Evolutionary conservation across 23 red algal species (phyloP).

Genomic region (Gracilariopsis chorda): DNA sequence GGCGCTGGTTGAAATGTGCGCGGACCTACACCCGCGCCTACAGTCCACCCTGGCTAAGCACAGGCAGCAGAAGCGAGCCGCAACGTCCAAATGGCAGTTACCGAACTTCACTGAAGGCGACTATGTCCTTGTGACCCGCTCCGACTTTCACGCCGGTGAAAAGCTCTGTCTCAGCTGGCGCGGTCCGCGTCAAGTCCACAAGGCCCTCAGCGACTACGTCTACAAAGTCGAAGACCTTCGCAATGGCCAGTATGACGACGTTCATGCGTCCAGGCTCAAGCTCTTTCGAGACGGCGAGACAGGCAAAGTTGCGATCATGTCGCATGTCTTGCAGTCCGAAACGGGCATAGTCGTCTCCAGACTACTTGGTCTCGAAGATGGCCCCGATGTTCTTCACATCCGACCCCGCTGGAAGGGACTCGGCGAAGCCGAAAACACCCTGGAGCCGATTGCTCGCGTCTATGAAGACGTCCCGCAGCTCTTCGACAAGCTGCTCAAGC

Average conservation of each 20-base stretch:
- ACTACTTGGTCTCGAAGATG: neutral
- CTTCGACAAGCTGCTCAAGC: neutral
- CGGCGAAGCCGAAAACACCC: neutral
- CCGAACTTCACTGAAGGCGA: neutral
- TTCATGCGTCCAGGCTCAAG: conserved; percentile 5
- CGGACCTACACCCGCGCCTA: conserved; percentile 13
- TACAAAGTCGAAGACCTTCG: conserved; percentile 13
- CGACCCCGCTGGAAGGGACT: neutral
- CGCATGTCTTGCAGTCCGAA: neutral
- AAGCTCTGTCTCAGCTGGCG: conserved; percentile 1
- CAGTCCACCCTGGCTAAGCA: neutral
- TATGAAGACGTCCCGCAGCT: neutral
- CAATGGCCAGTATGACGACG: neutral
- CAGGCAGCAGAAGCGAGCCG: neutral
- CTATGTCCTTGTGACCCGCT: neutral
- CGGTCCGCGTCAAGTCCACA: neutral
- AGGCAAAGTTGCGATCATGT: neutral
- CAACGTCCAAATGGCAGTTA: neutral
- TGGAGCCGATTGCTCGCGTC: neutral
- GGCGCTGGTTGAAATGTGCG: neutral
- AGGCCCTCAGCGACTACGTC: neutral
- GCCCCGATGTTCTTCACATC: neutral
- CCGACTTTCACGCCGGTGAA: neutral
- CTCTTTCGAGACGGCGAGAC: neutral
- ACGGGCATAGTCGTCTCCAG: neutral